Evolutionary conservation across 1,139 yeast species (phyloP), one percentile per base, ranked within the genome.

Genomic region (Casaregolazyma suthepensis): DNA sequence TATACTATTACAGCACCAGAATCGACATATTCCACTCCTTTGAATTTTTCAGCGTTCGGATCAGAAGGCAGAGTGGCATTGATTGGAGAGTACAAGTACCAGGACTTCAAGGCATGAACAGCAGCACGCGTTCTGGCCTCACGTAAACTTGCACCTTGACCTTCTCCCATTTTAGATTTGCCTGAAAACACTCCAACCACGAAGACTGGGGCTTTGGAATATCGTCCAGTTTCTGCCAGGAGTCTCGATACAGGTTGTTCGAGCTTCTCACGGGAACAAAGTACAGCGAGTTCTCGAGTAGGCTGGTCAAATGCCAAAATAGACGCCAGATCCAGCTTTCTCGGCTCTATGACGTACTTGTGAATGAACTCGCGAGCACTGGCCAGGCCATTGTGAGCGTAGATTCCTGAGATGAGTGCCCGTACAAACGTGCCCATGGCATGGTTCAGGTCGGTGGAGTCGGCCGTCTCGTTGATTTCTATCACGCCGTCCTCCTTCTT

Each of bases 111-210:
- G 29, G 98, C 93, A 70, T 87, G 87, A 48, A 90, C 94, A 50
- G 90, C 88, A 31, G 97, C 94, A 69, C 96, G 82, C 40, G 90
- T 87, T 70, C 90, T 87, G 46, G 98, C 97, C 72, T 93, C 99
- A 60, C 79, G 81, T 62, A 93, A 75, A 46, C 96, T 87, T n/a
- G 94, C 77, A 49, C 98, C 99, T 64, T 87, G 90, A 46, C 97
- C 97, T 72, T 93, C 98, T 52, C 98, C 97, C 55, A 93, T 76
- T 71, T 89, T 85, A 57, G 83, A 82, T 20, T 77, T 76, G 38
- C 97, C 98, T 54, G 85, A 78, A 70, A 90, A 93, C 1, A 89
- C 95, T 52, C 97, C 98, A 38, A 93, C 96, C 17, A 91, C 87
- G 64, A 81, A 93, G 46, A 90, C 85, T 23, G 99, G 96, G 54